phyloP scores from a whole-genome alignment of 2,329 filamentous ascomycete species.

The Aspergillus sp. region DNA sequence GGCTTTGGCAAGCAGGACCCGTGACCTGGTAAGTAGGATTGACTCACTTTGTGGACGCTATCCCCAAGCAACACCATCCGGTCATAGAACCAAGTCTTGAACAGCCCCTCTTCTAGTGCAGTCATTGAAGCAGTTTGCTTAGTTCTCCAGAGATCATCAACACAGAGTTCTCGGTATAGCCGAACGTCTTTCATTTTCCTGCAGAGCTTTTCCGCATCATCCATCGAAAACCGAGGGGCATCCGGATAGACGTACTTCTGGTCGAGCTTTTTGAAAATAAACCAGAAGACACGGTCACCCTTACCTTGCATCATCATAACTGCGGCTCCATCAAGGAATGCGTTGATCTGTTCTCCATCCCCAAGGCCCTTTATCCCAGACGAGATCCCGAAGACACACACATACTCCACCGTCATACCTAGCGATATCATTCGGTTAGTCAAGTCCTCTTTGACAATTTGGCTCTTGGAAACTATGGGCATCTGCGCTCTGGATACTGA shows the following conservation, averaged over 20 bases:
- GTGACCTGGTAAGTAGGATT: not conserved
- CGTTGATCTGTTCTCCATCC: slow-evolving; percentile 20
- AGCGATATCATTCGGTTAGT: not conserved
- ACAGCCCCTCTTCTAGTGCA: slow-evolving; percentile 25
- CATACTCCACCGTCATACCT: slow-evolving; percentile 26
- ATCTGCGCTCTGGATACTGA: not conserved
- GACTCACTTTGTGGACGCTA: slow-evolving; percentile 26
- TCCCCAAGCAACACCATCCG: slow-evolving; percentile 28
- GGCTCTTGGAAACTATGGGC: not conserved
- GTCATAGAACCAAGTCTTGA: slow-evolving; percentile 24
- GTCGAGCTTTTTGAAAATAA: slow-evolving; percentile 26
- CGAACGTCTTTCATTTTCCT: slow-evolving; percentile 7
- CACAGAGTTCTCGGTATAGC: slow-evolving; percentile 17
- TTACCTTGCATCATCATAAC: slow-evolving; percentile 22
- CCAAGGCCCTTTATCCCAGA: slow-evolving; percentile 12
- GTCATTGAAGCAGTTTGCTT: slow-evolving; percentile 18
- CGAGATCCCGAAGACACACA: slow-evolving; percentile 33
- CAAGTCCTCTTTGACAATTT: not conserved
- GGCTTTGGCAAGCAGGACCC: not conserved
- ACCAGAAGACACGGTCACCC: slow-evolving; percentile 26
- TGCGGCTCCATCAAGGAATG: slow-evolving; percentile 15
- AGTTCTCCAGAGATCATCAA: slow-evolving; percentile 26
- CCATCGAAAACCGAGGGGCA: slow-evolving; percentile 21
- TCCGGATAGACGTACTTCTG: slow-evolving; percentile 21
- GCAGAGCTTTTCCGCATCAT: slow-evolving; percentile 19